These are phyloP conservation scores for Schizothecium vesticola DNA, from an alignment of 495 filamentous ascomycete genomes.

Conservation along the genomic window DNA sequence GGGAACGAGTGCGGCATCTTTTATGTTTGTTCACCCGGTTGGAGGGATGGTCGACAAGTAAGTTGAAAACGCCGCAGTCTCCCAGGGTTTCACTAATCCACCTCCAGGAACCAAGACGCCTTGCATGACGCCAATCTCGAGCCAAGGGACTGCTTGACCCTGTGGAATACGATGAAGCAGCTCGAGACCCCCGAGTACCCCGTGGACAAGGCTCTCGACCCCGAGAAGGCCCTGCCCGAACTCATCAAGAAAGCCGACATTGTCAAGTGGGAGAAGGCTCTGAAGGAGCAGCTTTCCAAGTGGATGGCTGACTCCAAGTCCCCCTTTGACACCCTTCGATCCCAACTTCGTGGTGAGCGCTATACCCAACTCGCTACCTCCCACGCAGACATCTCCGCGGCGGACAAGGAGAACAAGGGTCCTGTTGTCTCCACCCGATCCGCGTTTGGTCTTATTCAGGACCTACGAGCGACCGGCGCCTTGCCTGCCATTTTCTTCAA, in stretches of 20 bases:
- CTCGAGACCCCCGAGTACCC: slow-evolving; percentile 42
- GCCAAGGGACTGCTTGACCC: slow-evolving; percentile 59
- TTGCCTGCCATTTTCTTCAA: slow-evolving; percentile 75
- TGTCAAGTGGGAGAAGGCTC: slow-evolving; percentile 54
- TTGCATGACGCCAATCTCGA: slow-evolving; percentile 58
- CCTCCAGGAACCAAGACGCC: slow-evolving; percentile 43
- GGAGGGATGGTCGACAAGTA: slow-evolving; percentile 52
- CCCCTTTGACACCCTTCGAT: slow-evolving; percentile 55
- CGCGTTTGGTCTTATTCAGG: slow-evolving; percentile 52
- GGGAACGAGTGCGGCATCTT: slow-evolving; percentile 28
- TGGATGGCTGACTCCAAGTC: slow-evolving; percentile 59
- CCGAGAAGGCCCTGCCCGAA: slow-evolving; percentile 34
- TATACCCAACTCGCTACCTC: slow-evolving; percentile 3
- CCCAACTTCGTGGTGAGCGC: slow-evolving; percentile 29
- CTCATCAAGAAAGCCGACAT: slow-evolving; percentile 56
- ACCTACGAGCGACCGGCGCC: slow-evolving; percentile 57
- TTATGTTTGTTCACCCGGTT: slow-evolving; percentile 65
- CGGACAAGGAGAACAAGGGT: neutral
- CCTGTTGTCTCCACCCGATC: slow-evolving; percentile 28
- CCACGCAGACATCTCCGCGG: neutral
- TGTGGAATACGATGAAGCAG: slow-evolving; percentile 58
- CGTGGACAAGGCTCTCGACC: slow-evolving; percentile 44
- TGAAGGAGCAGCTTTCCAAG: slow-evolving; percentile 52
- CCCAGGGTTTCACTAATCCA: neutral
- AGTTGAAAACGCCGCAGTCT: neutral